Percentiles rank a stretch among this genome's conserved stretches.
Evolutionary conservation across 495 filamentous ascomycete genomes (phyloP).

Genomic region (Penicillium macrosclerotiorum): DNA sequence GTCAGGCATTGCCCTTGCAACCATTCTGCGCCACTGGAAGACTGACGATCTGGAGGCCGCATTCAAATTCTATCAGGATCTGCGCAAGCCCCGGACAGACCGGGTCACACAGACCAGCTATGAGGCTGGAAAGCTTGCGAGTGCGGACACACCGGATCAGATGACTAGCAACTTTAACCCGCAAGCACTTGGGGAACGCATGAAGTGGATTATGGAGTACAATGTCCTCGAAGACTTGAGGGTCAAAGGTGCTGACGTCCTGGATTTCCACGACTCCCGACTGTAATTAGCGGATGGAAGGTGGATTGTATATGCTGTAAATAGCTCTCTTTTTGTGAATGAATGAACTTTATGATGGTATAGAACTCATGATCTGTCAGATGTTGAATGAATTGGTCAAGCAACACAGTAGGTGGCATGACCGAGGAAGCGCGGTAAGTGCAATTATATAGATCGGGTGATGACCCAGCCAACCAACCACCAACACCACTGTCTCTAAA

Average conservation of each 20-base stretch:
- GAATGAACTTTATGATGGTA: too few relatives aligned
- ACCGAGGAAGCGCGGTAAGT: too few relatives aligned
- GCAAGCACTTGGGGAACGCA: conserved; percentile 21
- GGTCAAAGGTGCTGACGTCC: conserved; percentile 16
- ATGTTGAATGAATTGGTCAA: too few relatives aligned
- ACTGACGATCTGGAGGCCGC: conserved; percentile 19
- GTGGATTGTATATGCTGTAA: neutral
- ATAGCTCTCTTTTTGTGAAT: conserved; percentile 5
- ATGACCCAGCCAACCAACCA: neutral
- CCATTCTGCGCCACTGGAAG: conserved; percentile 29
- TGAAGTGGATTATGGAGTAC: conserved; percentile 37
- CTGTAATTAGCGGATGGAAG: conserved; percentile 7
- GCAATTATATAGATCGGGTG: neutral
- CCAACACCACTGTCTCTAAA: neutral
- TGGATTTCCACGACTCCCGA: conserved; percentile 20
- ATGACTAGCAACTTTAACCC: conserved; percentile 25
- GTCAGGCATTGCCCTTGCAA: conserved; percentile 30
- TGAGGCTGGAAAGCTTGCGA: conserved; percentile 31
- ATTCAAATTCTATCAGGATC: conserved; percentile 28
- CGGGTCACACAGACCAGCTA: conserved; percentile 28
- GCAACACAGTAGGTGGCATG: too few relatives aligned
- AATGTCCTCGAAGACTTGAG: conserved; percentile 30
- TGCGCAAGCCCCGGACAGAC: conserved; percentile 32
- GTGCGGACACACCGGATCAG: conserved; percentile 22
- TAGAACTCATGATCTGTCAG: too few relatives aligned